Conservation (phyloP, 106 monocot species). For the Triglochin maritima region DNA sequence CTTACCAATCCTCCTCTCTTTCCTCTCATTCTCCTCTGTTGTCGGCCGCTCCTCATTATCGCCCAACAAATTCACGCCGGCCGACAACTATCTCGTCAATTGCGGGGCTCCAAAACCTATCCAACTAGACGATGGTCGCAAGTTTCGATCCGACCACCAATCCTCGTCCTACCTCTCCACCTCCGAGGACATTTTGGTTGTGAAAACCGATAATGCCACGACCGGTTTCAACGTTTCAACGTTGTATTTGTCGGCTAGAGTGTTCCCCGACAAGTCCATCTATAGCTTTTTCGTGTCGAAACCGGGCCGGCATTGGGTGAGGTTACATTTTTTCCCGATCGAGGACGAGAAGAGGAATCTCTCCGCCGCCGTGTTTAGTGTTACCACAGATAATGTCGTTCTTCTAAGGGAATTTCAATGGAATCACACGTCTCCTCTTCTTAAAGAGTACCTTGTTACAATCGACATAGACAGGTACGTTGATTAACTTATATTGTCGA, state of each 20-base stretch:
- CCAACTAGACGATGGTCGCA: constrained; percentile 42
- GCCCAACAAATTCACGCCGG: constrained; percentile 23
- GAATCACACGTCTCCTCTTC: constrained; percentile 11
- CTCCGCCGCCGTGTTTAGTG: constrained; percentile 50
- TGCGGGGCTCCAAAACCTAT: constrained; percentile 39
- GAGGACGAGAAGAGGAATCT: constrained; percentile 44
- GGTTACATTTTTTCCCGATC: constrained; percentile 56
- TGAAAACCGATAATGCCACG: constrained; percentile 20
- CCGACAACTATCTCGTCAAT: constrained; percentile 52
- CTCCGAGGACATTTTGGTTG: constrained; percentile 29
- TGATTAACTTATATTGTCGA: background rate
- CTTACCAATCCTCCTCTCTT: background rate
- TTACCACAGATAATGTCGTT: constrained; percentile 42
- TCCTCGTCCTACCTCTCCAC: constrained; percentile 55
- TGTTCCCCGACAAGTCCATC: constrained; percentile 47
- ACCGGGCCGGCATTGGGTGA: constrained; percentile 61
- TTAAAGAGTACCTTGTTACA: constrained; percentile 63
- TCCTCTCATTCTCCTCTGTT: background rate
- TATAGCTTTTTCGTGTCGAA: constrained; percentile 66
- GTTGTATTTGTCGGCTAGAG: constrained; percentile 36
- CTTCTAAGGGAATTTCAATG: constrained; percentile 60
- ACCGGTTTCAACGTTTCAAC: background rate
- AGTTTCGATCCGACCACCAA: constrained; percentile 49
- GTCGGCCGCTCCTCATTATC: background rate
- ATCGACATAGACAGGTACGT: constrained; percentile 17